phyloP scores from a whole-genome alignment of 2,329 filamentous ascomycete genomes.

The Tolypocladium tropicale region DNA sequence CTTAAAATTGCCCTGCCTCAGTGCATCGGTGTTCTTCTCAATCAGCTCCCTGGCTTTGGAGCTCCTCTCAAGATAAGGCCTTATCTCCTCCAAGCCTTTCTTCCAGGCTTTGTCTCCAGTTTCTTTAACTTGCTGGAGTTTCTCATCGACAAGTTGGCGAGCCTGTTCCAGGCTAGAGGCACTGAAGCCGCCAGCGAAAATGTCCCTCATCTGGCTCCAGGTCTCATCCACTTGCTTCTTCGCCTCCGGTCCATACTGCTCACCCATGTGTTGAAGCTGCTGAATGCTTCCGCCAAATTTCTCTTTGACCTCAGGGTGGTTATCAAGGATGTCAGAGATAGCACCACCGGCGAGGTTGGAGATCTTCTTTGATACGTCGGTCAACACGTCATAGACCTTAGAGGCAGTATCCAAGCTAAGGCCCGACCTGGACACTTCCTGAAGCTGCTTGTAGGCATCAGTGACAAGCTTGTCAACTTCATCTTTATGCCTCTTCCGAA shows the following conservation, averaged over 20 bases:
- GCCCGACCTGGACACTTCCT: constrained; percentile 19
- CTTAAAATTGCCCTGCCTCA: constrained; percentile 57
- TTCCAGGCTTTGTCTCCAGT: background rate
- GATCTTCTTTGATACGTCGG: constrained; percentile 50
- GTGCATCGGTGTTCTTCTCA: constrained; percentile 53
- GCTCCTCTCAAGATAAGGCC: background rate
- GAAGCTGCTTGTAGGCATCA: background rate
- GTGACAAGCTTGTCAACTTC: background rate
- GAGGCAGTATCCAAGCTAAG: constrained; percentile 52
- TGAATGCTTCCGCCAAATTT: background rate
- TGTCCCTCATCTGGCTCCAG: background rate
- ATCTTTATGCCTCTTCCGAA: constrained; percentile 48
- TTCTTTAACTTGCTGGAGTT: background rate
- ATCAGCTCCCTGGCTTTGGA: background rate
- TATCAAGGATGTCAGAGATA: background rate
- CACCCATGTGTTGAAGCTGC: background rate
- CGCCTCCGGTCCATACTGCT: background rate
- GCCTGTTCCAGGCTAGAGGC: background rate
- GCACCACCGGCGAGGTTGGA: constrained; percentile 31
- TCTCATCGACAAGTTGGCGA: background rate
- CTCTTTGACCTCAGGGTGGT: background rate
- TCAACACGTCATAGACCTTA: constrained; percentile 51
- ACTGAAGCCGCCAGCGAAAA: background rate
- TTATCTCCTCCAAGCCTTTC: background rate
- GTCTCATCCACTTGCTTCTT: background rate